Percentiles rank a stretch among this genome's conserved stretches.
Conservation (phyloP, 2,329 filamentous ascomycete species). For the Aspergillus cejpii region DNA sequence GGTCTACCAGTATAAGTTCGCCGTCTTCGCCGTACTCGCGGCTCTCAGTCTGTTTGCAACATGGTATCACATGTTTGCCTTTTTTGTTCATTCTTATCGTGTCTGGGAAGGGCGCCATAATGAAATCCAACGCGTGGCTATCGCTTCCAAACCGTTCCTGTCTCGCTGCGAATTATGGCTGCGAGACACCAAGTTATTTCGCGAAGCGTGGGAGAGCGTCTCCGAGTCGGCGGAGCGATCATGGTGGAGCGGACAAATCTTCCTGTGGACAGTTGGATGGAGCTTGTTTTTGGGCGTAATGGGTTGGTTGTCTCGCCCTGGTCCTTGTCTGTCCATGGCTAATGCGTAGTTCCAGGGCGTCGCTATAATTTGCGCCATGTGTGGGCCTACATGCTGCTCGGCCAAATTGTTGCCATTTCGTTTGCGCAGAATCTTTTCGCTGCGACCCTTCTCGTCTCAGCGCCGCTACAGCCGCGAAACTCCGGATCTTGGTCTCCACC, state of each 20-base stretch:
- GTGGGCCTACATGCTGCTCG: conserved; percentile 53
- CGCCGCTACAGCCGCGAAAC: conserved; percentile 11
- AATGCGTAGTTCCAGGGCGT: conserved; percentile 36
- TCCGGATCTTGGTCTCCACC: too few relatives aligned
- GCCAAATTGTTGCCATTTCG: conserved; percentile 54
- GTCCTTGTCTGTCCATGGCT: conserved; percentile 9
- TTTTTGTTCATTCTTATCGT: conserved; percentile 45
- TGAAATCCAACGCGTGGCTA: too few relatives aligned
- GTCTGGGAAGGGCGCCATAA: conserved; percentile 43
- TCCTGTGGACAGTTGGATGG: conserved; percentile 50
- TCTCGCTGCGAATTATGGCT: conserved; percentile 47
- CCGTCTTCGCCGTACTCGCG: too few relatives aligned
- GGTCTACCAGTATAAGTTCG: too few relatives aligned
- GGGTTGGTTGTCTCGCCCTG: conserved; percentile 32
- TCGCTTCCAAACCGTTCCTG: too few relatives aligned
- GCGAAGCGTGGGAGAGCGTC: conserved; percentile 50
- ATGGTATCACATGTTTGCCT: conserved; percentile 41
- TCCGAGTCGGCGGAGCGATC: conserved; percentile 51
- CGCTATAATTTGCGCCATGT: conserved; percentile 51
- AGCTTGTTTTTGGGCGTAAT: conserved; percentile 54
- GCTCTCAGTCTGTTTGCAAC: too few relatives aligned
- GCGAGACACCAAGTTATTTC: conserved; percentile 47
- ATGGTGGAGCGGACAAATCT: conserved; percentile 58
- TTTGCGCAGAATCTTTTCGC: conserved; percentile 59
- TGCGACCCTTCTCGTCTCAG: conserved; percentile 16